Conservation (phyloP, 176 grass and related monocot species). For the Zoysia pacifica region DNA sequence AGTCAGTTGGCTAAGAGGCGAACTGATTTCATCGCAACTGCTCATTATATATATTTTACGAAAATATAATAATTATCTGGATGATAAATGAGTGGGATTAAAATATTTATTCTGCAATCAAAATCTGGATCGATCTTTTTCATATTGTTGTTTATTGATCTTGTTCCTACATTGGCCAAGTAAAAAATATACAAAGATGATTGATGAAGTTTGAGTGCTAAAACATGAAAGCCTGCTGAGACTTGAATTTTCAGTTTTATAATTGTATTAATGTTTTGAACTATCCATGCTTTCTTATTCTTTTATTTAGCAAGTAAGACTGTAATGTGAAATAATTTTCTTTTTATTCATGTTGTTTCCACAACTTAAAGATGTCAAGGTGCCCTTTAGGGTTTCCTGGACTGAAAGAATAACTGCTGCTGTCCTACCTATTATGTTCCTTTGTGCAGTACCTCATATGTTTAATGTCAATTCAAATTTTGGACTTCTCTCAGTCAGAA, state of each 20-base stretch:
- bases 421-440: neutral
- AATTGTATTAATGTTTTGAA: neutral
- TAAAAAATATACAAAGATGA: neutral
- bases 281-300: neutral
- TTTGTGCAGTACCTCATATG: neutral
- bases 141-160: neutral
- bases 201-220: neutral
- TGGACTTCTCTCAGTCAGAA: neutral
- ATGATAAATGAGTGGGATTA: too few relatives aligned
- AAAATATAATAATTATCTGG: too few relatives aligned
- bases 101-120: neutral
- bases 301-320: neutral
- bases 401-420: neutral
- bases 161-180: neutral
- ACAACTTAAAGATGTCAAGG: neutral
- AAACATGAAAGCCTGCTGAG: neutral
- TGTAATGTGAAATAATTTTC: neutral
- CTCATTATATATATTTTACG: too few relatives aligned
- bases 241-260: neutral
- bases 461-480: constrained; percentile 2
- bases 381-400: neutral
- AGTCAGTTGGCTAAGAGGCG: too few relatives aligned
- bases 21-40: too few relatives aligned
- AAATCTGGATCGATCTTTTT: neutral
- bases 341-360: neutral